Percentiles rank a stretch among this genome's conserved stretches.
Evolutionary conservation across 306 rosid genomes (phyloP).

Genomic region (Cucumis melo): DNA sequence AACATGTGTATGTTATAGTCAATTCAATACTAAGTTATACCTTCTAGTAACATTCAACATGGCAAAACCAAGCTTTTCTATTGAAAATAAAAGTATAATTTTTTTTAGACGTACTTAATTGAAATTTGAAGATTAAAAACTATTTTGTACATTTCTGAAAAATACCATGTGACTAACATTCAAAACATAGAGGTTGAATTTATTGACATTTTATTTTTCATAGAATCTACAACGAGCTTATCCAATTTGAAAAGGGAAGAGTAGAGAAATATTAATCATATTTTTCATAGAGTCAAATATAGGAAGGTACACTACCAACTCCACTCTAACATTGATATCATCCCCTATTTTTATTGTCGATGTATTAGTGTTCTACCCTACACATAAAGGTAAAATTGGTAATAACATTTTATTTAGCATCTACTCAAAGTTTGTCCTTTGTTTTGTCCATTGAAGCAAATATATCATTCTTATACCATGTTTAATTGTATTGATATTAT

Average conservation of each 20-base stretch:
- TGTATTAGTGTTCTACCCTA: neutral
- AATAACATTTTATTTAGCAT: neutral
- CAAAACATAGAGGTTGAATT: neutral
- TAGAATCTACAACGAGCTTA: neutral
- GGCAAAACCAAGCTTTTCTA: no score
- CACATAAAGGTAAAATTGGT: neutral
- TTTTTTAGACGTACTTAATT: no score
- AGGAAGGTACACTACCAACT: neutral
- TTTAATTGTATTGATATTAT: neutral
- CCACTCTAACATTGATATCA: neutral
- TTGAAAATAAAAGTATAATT: no score
- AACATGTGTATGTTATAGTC: no score
- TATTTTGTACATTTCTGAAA: neutral
- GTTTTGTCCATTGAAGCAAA: neutral
- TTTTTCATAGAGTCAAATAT: neutral
- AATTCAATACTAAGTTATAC: no score
- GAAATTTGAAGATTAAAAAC: no score
- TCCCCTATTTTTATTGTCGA: neutral
- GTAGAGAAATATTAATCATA: neutral
- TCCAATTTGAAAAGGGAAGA: neutral
- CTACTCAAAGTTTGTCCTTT: neutral
- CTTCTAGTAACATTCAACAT: no score
- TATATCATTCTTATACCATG: neutral
- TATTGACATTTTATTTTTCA: neutral
- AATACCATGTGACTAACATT: neutral